Conservation (phyloP, 148 eudicot genomes). For the Oxyria digyna region DNA sequence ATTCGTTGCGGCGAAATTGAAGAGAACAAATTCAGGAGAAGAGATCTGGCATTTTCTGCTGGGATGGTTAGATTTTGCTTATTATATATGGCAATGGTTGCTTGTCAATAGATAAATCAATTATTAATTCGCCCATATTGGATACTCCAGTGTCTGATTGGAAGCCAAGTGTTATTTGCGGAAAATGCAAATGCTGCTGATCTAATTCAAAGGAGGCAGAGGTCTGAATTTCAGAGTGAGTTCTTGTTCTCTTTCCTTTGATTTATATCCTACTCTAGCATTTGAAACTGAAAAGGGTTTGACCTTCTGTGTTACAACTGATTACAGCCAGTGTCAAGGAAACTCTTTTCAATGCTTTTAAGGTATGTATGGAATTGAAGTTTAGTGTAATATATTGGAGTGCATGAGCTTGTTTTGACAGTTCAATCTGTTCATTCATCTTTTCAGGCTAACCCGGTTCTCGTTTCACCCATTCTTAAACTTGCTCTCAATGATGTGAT, state of each 20-base stretch:
- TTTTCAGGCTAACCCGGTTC: slow-evolving; percentile 55
- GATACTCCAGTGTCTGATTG: slow-evolving; percentile 42
- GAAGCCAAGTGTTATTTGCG: slow-evolving; percentile 40
- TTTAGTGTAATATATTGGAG: neutral
- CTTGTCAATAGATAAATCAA: neutral
- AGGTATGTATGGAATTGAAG: slow-evolving; percentile 29
- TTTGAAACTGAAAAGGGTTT: slow-evolving; percentile 11
- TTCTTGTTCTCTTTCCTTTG: neutral
- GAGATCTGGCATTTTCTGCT: slow-evolving; percentile 52
- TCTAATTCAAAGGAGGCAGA: slow-evolving; percentile 74
- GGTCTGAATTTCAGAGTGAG: slow-evolving; percentile 83
- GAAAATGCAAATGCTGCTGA: slow-evolving; percentile 89
- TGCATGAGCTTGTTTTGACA: neutral
- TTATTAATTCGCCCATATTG: slow-evolving; percentile 9
- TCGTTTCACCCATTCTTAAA: slow-evolving; percentile 59
- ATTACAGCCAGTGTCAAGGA: slow-evolving; percentile 59
- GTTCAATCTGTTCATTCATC: neutral
- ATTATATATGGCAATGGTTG: slow-evolving; percentile 24
- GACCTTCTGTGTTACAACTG: neutral
- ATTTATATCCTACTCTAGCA: neutral
- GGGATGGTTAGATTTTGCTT: slow-evolving; percentile 39
- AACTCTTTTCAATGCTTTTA: slow-evolving; percentile 50
- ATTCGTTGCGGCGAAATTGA: slow-evolving; percentile 37
- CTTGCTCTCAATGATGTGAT: slow-evolving; percentile 75
- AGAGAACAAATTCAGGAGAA: slow-evolving; percentile 34